Base-by-base conservation (phyloP, 768 basidiomycete species). In the Xerocomus spinulosus region DNA sequence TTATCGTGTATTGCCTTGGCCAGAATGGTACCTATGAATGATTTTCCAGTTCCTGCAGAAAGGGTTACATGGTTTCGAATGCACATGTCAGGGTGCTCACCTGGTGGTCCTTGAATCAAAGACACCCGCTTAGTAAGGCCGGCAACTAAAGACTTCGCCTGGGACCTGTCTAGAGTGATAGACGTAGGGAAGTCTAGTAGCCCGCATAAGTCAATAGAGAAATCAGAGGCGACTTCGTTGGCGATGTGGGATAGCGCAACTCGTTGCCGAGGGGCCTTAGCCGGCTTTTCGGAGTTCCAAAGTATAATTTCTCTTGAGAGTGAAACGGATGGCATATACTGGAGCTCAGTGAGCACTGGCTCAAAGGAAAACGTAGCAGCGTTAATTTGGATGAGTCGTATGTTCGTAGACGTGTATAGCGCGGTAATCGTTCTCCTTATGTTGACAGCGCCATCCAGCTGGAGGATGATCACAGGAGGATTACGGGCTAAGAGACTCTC, bases 81-180 rank as follows among this genome's bases (percentile, higher is more conserved):
- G 20, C 21, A 7, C 14, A 13, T 7, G 8, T 5, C 12, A n/a
- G 0, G 1, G 5, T 64, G 23, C 62, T 28, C 5, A 83, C 84
- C 85, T 21, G 84, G 84, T 0, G 85, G 85, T 0, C 85, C 85
- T 66, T 86, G 85, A 6, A 87, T 81, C 5, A 85, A 56, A 0
- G 82, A 77, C 0, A 87, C 68, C 4, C 60, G 67, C 46, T 83
- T 77, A 0, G 68, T 73, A 3, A 87, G 69, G 1, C 80, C 80
- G 0, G 74, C 59, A 1, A 82, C 46, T 7, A 85, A 65, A 0
- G 74, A 70, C 13, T 38, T 55, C 1, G 62, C 55, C 48, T 87
- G 85, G 0, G 79, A 70, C 0, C 54, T 26, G 56, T 85, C 85
- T 0, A 86, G 71, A 1, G 44, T 29, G 38, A 84, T 71, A 4